Base-by-base conservation (phyloP, 345 rosid species). In the Eutrema heterophyllum region DNA sequence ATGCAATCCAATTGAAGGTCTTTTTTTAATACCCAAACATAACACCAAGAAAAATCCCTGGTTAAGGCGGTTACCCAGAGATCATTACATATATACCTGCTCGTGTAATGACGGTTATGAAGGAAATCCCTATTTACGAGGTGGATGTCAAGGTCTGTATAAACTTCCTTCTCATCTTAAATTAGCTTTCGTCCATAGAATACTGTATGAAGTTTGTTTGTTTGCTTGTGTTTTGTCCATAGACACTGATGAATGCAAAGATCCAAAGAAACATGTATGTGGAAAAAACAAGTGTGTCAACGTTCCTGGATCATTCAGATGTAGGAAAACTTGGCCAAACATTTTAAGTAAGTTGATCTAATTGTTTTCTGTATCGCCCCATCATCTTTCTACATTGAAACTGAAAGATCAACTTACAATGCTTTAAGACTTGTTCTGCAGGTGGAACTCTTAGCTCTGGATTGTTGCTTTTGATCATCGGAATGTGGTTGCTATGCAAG, bases 111-210 rank as follows among this genome's bases (percentile, higher is more conserved):
- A 26, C 5, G 87, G 83, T 48, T 84, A 73, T 32, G 32, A 44
- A 41, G 87, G 85, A 29, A 83, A 79, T 48, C 76, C 86, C 0
- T 79, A 79, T 7, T 18, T 81, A 46, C 16, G 49, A 36, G 39
- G 6, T 51, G 86, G 76, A 38, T 83, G 83, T 21, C 54, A 49
- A 58, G 82, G 83, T 80, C 5, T 46, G 38, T 56, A 1, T 27
- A 27, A 5, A 5, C 59, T 75, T 72, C 52, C 12, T 13, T 35
- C 48, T 29, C 33, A 27, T 14, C 8, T 51, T 11, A 1, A 14
- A 2, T 13, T n/a, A 44, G 15, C 15, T 27, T 50, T 45, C n/a
- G n/a, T n/a, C n/a, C n/a, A n/a, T n/a, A n/a, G 29, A 27, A 27
- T 27, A 1, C 21, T 18, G 16, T 48, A 27, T 27, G 29, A 33